Base-by-base conservation (phyloP, 208 protist genomes). In the Leishmania tarentolae region DNA sequence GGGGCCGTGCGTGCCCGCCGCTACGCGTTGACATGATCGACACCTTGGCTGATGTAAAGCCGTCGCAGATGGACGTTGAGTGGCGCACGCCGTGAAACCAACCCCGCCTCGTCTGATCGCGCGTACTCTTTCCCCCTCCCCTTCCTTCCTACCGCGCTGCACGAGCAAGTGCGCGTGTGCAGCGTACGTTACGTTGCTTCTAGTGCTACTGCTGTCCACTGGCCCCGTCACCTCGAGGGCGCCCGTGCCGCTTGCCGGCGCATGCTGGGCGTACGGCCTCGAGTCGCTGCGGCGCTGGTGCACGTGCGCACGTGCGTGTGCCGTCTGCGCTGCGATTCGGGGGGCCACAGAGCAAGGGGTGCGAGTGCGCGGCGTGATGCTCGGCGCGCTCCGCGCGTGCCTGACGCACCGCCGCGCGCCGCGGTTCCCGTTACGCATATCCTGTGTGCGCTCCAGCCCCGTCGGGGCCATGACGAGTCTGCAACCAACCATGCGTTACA, bases 361-460 rank as follows among this genome's bases (percentile, higher is more conserved):
- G 75, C 75, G 75, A 35, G 75, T 42, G n/a, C 63, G 75, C 42
- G 57, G 75, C 63, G 75, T 79, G 75, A 69, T 79, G 75, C 75
- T 79, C 75, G 76, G 76, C 52, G 76, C 52, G 76, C 50, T 66
- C 31, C 76, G 76, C 65, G 61, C 61, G 75, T 40, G 75, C 44
- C 75, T 79, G 75, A 79, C 75, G 75, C 75, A 68, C 75, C 75
- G 75, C 75, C 46, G 50, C 63, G 63, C 75, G 75, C 75, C 75
- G 75, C 75, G 35, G 61, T 79, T 79, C 75, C 76, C 76, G 69
- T 53, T 81, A 81, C 78, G 78, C 78, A 81, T 81, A 81, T 81
- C 78, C 78, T 81, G 78, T 81, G 78, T 81, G 78, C 78, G 78
- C 78, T 81, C 78, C 78, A 81, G 78, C 78, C 69, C 78, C 78